Percentiles rank a stretch among this genome's conserved stretches.
phyloP scores from a whole-genome alignment of 179 eudicot species.

The Vitellaria paradoxa region DNA sequence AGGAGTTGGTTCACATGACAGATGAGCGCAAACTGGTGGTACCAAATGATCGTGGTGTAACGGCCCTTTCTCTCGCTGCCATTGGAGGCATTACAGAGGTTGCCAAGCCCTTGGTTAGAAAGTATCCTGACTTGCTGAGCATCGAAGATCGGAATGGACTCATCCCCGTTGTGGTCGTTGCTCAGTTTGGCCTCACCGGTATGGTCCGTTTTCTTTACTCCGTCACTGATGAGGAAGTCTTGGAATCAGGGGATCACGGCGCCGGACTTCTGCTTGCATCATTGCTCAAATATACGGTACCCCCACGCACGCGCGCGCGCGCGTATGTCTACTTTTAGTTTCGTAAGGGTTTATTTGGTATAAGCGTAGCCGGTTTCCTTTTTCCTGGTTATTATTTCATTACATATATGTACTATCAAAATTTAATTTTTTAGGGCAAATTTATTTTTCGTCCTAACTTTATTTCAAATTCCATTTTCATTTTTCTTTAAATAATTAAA shows the following conservation, averaged over 20 bases:
- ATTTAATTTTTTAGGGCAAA: not conserved
- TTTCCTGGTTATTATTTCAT: too few species aligned
- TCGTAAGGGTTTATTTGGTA: too few species aligned
- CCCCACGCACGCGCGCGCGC: too few species aligned
- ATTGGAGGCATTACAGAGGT: not conserved
- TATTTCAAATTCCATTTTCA: too few species aligned
- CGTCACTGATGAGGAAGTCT: not conserved
- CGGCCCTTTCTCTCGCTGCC: conserved; percentile 4
- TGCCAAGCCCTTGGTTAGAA: not conserved
- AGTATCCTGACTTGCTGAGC: not conserved
- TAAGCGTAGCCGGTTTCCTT: too few species aligned
- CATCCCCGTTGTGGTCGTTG: conserved; percentile 3
- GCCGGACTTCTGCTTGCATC: not conserved
- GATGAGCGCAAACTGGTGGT: not conserved
- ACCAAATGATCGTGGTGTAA: not conserved
- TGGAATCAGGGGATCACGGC: not conserved
- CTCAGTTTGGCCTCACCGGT: not conserved
- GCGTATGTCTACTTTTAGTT: not conserved
- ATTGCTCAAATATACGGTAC: too few species aligned
- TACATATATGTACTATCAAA: too few species aligned
- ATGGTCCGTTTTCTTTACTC: not conserved
- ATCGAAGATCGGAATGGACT: not conserved
- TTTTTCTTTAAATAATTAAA: too few species aligned
- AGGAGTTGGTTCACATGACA: not conserved
- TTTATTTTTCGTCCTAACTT: too few species aligned